These are phyloP conservation scores for Cymodocea nodosa DNA, from an alignment of 116 monocot genomes.

Conservation along the genomic window DNA sequence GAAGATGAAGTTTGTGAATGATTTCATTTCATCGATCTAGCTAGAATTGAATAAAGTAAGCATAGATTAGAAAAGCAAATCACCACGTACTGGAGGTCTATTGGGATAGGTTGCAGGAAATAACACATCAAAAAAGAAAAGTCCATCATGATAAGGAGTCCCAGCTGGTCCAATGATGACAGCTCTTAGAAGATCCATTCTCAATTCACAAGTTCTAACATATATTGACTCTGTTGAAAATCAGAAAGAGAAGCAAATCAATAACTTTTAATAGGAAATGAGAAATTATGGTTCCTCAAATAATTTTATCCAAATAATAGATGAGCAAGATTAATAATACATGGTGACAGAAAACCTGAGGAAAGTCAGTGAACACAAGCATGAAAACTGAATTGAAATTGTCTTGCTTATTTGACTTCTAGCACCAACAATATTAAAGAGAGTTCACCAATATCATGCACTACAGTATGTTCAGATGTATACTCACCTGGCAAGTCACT, in stretches of 20 bases:
- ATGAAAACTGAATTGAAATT: not conserved
- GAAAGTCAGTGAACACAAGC: not conserved
- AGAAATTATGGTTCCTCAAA: not conserved
- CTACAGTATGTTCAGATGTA: not conserved
- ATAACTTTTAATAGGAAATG: not conserved
- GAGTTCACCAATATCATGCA: too few species aligned
- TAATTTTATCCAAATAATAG: not conserved
- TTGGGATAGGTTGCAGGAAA: conserved; percentile 55
- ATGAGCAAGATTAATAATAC: not conserved
- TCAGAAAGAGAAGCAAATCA: not conserved
- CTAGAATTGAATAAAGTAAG: not conserved
- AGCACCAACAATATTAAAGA: too few species aligned
- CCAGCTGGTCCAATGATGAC: conserved; percentile 70
- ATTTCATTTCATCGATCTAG: not conserved
- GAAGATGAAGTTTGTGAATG: not conserved
- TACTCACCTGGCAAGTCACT: conserved; percentile 15
- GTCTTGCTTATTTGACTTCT: not conserved
- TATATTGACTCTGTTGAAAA: conserved; percentile 43
- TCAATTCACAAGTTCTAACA: conserved; percentile 74
- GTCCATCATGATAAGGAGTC: conserved; percentile 82
- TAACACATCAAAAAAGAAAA: conserved; percentile 82
- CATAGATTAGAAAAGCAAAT: not conserved
- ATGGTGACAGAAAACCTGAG: not conserved
- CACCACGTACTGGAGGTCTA: conserved; percentile 45
- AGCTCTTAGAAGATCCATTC: conserved; percentile 79